Evolutionary conservation across 2,329 filamentous ascomycete species (phyloP), one percentile per base, ranked within the genome.

Genomic region (Xylaria sp.): DNA sequence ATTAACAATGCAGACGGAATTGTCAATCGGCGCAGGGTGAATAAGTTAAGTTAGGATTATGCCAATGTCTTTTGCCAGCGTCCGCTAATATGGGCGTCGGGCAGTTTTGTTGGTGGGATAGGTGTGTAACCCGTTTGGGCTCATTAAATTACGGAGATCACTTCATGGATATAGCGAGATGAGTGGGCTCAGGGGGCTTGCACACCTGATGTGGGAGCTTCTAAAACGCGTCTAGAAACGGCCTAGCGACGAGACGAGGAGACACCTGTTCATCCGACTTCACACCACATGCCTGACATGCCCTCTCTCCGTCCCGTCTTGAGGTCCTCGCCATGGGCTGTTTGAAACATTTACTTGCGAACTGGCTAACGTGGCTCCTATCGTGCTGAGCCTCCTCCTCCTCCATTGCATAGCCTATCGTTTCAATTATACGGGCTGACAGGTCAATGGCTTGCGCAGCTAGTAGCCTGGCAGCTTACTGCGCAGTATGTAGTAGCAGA

Each of bases 61-160:
- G 6, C 5, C 24, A 26, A 26, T 34, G 16, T 34, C 8, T 13
- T 3, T 11, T 34, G 29, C 29, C 29, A 13, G 29, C 16, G 9
- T 34, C 29, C 11, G 4, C 4, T 13, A 34, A 13, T 34, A 11
- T 13, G 9, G 29, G 29, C 34, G 54, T 39, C 44, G 49, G 59
- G 48, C 52, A 54, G 54, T 34, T 34, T 34, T 42, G 47, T 45
- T 52, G 50, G 50, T 52, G 54, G 56, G 51, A 58, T 56, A n/a
- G 61, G 48, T 45, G 51, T 48, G 53, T 52, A n/a, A 21, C 34
- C 48, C 42, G 41, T 50, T 41, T 34, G 42, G 37, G 53, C 44
- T 39, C 46, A 50, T 54, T 61, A 59, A 63, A 63, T 60, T 60
- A 62, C 56, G 60, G 60, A 56, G 57, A 61, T 63, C 52, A 57